Conservation (phyloP, 192 early-diverging fungal species). For the Entomortierella parvispora region DNA sequence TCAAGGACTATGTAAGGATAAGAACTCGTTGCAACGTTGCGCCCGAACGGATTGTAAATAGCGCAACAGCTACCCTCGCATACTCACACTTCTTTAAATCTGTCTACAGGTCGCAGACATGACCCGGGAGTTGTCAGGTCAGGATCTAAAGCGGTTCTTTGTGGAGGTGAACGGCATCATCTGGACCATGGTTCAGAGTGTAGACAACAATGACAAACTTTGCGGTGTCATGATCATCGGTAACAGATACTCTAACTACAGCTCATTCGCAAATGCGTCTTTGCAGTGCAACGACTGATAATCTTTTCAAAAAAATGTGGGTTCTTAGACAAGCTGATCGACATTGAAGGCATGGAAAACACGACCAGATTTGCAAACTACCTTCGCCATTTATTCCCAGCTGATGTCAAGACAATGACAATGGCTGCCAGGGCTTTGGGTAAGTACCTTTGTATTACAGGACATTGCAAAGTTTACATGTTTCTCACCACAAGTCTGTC, state of each 20-base stretch:
- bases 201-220: constrained; percentile 80
- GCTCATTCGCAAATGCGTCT: neutral
- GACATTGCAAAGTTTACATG: neutral
- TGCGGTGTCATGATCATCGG: constrained; percentile 86
- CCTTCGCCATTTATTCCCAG: constrained; percentile 78
- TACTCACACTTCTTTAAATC: neutral
- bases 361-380: constrained; percentile 85
- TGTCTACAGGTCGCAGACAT: constrained; percentile 31
- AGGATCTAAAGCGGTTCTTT: constrained; percentile 77
- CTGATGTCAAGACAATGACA: constrained; percentile 74
- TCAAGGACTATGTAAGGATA: constrained; percentile 71
- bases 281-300: neutral
- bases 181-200: constrained; percentile 81
- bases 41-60: neutral
- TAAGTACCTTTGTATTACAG: constrained; percentile 25
- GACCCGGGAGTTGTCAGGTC: constrained; percentile 75
- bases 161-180: constrained; percentile 84
- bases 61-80: too few relatives aligned
- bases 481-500: neutral
- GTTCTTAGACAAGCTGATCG: constrained; percentile 78
- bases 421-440: constrained; percentile 80
- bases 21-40: neutral
- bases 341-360: constrained; percentile 84
- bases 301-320: too few relatives aligned
- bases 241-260: constrained; percentile 40